These are phyloP conservation scores for Acacia acuminata DNA, from an alignment of 306 rosid genomes.

Conservation along the genomic window DNA sequence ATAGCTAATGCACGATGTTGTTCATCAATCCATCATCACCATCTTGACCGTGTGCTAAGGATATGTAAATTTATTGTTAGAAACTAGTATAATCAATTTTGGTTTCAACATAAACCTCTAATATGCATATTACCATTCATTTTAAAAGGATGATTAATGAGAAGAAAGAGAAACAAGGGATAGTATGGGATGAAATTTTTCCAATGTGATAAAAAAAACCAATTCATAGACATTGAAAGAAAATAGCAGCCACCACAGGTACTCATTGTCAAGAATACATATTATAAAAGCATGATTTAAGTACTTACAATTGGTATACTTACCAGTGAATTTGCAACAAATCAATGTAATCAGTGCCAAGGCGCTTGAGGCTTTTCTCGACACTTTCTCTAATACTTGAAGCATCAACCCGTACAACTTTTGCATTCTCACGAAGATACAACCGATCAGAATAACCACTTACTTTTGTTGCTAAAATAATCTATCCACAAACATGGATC, in stretches of 20 bases:
- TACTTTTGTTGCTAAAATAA: conserved; percentile 80
- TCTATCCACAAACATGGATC: conserved; percentile 41
- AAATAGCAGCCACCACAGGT: neutral
- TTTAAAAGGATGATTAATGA: neutral
- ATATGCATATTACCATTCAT: neutral
- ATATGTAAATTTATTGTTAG: neutral
- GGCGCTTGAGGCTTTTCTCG: conserved; percentile 91
- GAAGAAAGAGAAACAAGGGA: neutral
- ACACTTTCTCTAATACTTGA: conserved; percentile 85
- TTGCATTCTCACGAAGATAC: conserved; percentile 70
- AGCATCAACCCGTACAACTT: conserved; percentile 77
- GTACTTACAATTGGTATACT: conserved; percentile 28
- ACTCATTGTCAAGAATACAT: neutral
- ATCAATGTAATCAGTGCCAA: conserved; percentile 91
- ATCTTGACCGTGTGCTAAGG: neutral
- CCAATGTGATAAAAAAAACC: neutral
- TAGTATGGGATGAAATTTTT: neutral
- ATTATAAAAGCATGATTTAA: neutral
- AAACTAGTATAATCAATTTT: neutral
- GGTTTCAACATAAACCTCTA: conserved; percentile 6
- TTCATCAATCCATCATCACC: no score
- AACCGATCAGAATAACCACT: conserved; percentile 80
- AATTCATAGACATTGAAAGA: neutral
- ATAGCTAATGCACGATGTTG: neutral
- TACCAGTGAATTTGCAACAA: conserved; percentile 96